Conservation (phyloP, 768 basidiomycete species). For the Boletus coccyginus region DNA sequence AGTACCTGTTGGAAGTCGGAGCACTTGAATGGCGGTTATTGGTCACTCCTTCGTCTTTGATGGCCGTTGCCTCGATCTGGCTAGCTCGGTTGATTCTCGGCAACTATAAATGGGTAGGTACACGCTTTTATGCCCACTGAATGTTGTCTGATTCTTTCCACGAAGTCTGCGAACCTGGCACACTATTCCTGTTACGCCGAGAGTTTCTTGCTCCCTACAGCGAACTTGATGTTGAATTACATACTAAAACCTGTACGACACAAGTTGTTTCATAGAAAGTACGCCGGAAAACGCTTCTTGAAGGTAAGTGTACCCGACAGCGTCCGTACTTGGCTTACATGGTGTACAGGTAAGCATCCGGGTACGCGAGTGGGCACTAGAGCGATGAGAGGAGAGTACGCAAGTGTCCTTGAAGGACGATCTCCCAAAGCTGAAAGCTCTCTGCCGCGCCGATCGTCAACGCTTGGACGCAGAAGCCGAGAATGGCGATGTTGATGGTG, state of each 20-base stretch:
- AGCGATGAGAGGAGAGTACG: constrained; percentile 63
- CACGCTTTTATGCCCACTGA: not conserved
- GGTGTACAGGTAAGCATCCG: constrained; percentile 44
- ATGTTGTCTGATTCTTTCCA: constrained; percentile 11
- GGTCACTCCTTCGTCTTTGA: no score
- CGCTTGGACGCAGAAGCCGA: constrained; percentile 11
- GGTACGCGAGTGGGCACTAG: constrained; percentile 67
- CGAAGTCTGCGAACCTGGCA: constrained; percentile 75
- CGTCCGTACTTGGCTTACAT: not conserved
- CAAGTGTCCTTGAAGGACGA: constrained; percentile 59
- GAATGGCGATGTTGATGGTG: constrained; percentile 5
- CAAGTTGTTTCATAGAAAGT: constrained; percentile 66
- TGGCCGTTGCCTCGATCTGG: no score
- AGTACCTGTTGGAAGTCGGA: no score
- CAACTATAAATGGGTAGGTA: no score
- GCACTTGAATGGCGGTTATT: no score
- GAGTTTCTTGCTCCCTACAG: constrained; percentile 76
- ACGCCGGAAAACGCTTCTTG: no score
- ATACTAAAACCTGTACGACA: constrained; percentile 36
- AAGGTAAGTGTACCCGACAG: no score
- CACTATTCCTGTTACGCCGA: constrained; percentile 88
- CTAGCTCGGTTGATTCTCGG: no score
- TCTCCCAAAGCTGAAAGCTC: constrained; percentile 35
- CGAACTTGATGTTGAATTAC: constrained; percentile 3
- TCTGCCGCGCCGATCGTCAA: constrained; percentile 21